Percentiles rank a stretch among this genome's conserved stretches.
Evolutionary conservation across 2,329 filamentous ascomycete species (phyloP).

Genomic region (Botrytis aclada): DNA sequence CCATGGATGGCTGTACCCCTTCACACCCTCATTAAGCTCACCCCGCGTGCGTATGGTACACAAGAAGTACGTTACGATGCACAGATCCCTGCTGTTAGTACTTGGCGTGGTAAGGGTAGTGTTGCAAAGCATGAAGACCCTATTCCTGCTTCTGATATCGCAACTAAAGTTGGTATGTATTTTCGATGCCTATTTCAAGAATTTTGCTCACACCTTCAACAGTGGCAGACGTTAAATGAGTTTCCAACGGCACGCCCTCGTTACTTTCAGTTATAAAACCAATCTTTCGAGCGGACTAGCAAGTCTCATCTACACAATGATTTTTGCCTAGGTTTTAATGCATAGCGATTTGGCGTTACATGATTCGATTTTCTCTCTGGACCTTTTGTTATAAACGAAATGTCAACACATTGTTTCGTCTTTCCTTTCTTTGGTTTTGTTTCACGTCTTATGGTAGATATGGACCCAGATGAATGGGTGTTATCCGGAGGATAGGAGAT

Average conservation of each 20-base stretch:
- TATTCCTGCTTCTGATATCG: constrained; percentile 18
- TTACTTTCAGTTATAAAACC: background rate
- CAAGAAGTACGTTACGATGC: constrained; percentile 85
- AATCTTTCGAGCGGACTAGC: background rate
- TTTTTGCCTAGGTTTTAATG: constrained; percentile 10
- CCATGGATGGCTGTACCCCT: constrained; percentile 99
- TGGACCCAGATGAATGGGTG: background rate
- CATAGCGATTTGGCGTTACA: constrained; percentile 15
- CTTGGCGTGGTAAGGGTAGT: constrained; percentile 91
- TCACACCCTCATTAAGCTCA: constrained; percentile 94
- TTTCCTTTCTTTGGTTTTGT: background rate
- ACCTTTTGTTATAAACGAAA: background rate
- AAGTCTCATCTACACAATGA: constrained; percentile 3
- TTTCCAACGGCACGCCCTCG: background rate
- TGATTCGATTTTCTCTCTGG: background rate
- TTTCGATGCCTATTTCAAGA: background rate
- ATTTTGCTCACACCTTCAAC: background rate
- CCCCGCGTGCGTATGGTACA: constrained; percentile 89
- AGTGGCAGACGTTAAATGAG: background rate
- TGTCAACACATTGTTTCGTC: background rate
- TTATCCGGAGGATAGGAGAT: background rate
- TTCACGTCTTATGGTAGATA: constrained; percentile 5
- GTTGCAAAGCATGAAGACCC: constrained; percentile 76
- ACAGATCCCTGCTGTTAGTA: constrained; percentile 92
- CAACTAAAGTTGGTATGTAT: background rate